Evolutionary conservation across 73 alveolate genomes (phyloP).

Genomic region (Blepharisma japonicum): DNA sequence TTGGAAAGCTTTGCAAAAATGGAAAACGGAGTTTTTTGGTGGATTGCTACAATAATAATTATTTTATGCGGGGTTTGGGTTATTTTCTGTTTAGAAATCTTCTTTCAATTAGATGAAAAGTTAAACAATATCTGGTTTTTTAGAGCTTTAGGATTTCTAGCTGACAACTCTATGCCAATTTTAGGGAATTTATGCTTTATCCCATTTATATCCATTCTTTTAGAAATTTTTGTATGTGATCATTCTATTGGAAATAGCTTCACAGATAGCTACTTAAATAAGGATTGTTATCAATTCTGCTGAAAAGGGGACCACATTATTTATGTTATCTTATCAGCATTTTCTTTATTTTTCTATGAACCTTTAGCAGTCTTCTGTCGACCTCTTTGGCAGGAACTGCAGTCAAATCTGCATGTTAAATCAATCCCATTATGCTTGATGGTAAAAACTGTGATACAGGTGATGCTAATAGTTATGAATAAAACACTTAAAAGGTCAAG

Average conservation of each 20-base stretch:
- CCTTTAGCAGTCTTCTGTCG: slow-evolving; percentile 28
- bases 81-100: too few relatives aligned
- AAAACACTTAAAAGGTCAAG: slow-evolving; percentile 6
- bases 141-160: too few relatives aligned
- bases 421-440: not conserved
- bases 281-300: slow-evolving; percentile 22
- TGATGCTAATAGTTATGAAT: slow-evolving; percentile 4
- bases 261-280: not conserved
- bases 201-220: slow-evolving; percentile 4
- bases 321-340: not conserved
- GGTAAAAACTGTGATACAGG: slow-evolving; percentile 18
- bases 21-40: too few relatives aligned
- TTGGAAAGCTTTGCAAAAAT: too few relatives aligned
- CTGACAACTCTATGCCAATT: not conserved
- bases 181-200: slow-evolving; percentile 18
- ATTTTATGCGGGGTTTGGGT: too few relatives aligned
- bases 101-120: too few relatives aligned
- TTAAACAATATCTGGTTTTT: too few relatives aligned
- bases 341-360: slow-evolving; percentile 1
- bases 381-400: slow-evolving; percentile 27
- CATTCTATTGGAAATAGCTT: slow-evolving; percentile 9
- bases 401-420: not conserved
- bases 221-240: slow-evolving; percentile 32
- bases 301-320: slow-evolving; percentile 8
- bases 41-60: too few relatives aligned